Base-by-base conservation (phyloP, 2,329 filamentous ascomycete species). In the Cordyceps cateniannulata region DNA sequence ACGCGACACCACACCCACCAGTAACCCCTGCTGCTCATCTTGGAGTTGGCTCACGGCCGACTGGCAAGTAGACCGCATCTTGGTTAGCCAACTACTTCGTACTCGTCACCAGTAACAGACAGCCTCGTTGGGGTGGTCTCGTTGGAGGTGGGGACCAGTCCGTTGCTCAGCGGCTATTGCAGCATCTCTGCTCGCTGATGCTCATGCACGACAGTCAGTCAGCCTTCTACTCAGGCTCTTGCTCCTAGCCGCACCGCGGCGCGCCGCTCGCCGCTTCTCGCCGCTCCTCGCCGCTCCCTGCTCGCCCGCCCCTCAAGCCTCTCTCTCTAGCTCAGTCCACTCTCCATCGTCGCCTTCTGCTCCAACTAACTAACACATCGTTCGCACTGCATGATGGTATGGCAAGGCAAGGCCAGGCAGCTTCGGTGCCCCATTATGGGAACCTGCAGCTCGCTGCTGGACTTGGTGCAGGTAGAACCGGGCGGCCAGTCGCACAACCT, bases 171-270 rank as follows among this genome's bases (percentile, higher is more conserved):
- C 56, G 56, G 56, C 47, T 59, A 59, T 59, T 51, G 47, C 47
- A 50, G 47, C 16, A 51, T 59, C 25, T 51, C 56, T 59, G 56
- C 56, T 51, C 45, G 56, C 47, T 51, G 56, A 51, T 44, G 35
- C 56, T 59, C 56, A 59, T 59, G 56, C 56, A 59, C 35, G 47
- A 59, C 56, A 59, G 47, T 42, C 56, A 59, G 47, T 42, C 56
- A 59, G 45, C 47, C 56, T 42, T 51, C 20, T 25, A 35, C 24
- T 44, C 29, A 42, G 44, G 51, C 27, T 9, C 24, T 9, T 42
- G 49, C 18, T 51, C 18, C 49, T 56, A 27, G 42, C 42, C 27
- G 38, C 35, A 20, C 25, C 22, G 22, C 48, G 16, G 29, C 50
- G 32, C 25, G n/a, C 29, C 29, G 49, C 49, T 56, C 53, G 42